Conservation (phyloP, 2,329 filamentous ascomycete genomes). For the Colletotrichum endophyticum region DNA sequence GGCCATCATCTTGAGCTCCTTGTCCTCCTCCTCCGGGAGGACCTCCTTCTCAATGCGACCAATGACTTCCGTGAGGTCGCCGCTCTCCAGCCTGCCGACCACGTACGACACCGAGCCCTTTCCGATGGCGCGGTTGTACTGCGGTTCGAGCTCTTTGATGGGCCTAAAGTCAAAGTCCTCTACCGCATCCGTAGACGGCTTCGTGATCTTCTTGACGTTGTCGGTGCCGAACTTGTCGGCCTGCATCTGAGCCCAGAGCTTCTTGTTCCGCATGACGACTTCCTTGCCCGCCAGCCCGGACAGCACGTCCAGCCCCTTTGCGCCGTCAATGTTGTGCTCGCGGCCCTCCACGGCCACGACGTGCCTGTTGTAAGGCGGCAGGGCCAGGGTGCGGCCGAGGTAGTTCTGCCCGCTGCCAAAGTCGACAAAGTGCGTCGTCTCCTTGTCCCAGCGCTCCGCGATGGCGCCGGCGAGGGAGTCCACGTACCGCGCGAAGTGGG, state of each 20-base stretch:
- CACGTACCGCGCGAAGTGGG: constrained; percentile 87
- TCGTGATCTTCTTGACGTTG: constrained; percentile 31
- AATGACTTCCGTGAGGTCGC: constrained; percentile 73
- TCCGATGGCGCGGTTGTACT: constrained; percentile 63
- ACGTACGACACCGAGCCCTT: constrained; percentile 79
- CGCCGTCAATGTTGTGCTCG: constrained; percentile 84
- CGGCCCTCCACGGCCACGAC: constrained; percentile 91
- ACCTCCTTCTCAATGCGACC: constrained; percentile 58
- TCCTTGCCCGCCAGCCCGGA: constrained; percentile 78
- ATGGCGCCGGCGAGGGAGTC: constrained; percentile 65
- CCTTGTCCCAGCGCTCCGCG: constrained; percentile 56
- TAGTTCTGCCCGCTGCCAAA: constrained; percentile 98
- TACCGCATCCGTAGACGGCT: neutral
- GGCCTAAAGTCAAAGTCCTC: constrained; percentile 49
- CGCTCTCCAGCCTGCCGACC: constrained; percentile 74
- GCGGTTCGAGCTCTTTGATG: constrained; percentile 51
- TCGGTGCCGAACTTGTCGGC: constrained; percentile 47
- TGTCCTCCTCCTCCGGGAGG: constrained; percentile 26
- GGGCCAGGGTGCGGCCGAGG: constrained; percentile 85
- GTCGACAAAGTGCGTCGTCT: constrained; percentile 88
- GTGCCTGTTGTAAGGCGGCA: constrained; percentile 81
- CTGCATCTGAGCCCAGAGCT: constrained; percentile 66
- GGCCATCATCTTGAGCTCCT: constrained; percentile 71
- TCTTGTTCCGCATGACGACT: constrained; percentile 81
- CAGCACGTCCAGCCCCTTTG: constrained; percentile 82